Base-by-base conservation (phyloP, 495 filamentous ascomycete genomes). In the Pseudomonodictys pantanalensis region DNA sequence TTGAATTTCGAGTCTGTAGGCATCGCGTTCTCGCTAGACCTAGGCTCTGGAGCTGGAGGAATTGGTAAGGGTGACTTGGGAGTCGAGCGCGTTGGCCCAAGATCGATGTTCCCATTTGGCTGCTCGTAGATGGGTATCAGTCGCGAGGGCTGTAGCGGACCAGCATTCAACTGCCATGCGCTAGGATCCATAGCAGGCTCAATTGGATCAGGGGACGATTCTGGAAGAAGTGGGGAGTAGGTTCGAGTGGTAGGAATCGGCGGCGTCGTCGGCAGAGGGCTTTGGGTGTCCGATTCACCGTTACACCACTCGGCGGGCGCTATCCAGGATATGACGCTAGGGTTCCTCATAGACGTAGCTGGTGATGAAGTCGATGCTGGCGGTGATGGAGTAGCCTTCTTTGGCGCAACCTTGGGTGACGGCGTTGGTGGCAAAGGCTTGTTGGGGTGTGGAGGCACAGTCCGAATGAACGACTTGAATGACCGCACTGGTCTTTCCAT, bases 381-480 rank as follows among this genome's bases (percentile, higher is more conserved):
- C 12, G 32, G 50, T 7, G 58, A 35, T 26, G 52, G 20, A 2
- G 48, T n/a, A n/a, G 1, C 2, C 24, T 42, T 23, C 22, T n/a
- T 17, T 46, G 45, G 18, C 18, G 1, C 9, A 17, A 23, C 7
- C 22, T n/a, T 17, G 29, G 38, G 44, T 20, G 53, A 49, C 3
- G 53, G 60, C 44, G 58, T 46, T 18, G 53, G 58, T 54, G 64
- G 64, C 54, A 66, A 66, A 50, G 64, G 47, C 50, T 62, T 66
- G 53, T 49, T 30, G 15, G 51, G 60, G 29, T 56, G 30, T 23
- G 64, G 58, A 20, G 64, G 64, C 1, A 53, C 56, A 3, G 50
- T 47, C 54, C 55, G 56, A 33, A 68, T 53, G 47, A 60, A 64
- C 18, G 64, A 67, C 46, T 64, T 67, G 51, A 67, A 67, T 3